These are phyloP conservation scores for Dactylis glomerata DNA, from an alignment of 176 grass and related monocot species.

Conservation along the genomic window DNA sequence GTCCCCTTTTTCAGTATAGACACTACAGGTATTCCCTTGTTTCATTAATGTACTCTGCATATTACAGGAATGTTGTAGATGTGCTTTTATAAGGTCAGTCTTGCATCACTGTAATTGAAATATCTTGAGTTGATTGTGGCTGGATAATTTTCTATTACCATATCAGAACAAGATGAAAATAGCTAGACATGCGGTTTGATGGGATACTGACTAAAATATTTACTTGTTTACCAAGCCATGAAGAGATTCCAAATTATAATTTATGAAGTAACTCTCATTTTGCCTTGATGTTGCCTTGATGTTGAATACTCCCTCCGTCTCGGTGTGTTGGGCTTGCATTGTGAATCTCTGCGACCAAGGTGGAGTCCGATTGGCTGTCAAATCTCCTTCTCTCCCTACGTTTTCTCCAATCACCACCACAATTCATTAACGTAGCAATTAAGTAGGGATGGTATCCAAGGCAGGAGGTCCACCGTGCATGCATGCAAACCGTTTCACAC, in stretches of 20 bases:
- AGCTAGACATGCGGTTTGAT: not conserved
- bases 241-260: not conserved
- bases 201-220: not conserved
- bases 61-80: not conserved
- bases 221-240: constrained; percentile 3
- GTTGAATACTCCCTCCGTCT: too few species aligned
- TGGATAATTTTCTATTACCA: not conserved
- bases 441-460: too few species aligned
- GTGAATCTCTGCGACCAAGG: too few species aligned
- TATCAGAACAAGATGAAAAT: constrained; percentile 1
- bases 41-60: constrained; percentile 8
- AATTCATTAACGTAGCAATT: too few species aligned
- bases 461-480: too few species aligned
- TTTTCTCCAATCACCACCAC: too few species aligned
- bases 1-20: constrained; percentile 91
- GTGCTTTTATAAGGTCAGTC: not conserved
- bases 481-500: too few species aligned
- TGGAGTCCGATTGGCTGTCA: too few species aligned
- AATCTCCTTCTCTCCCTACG: too few species aligned
- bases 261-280: not conserved
- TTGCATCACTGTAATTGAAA: constrained; percentile 18
- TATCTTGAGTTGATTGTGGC: not conserved
- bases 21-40: constrained; percentile 77
- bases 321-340: too few species aligned
- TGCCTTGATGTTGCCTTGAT: not conserved